These are phyloP conservation scores for Globisporangium radiosum DNA, from an alignment of 352 stramenopile genomes.

Conservation along the genomic window DNA sequence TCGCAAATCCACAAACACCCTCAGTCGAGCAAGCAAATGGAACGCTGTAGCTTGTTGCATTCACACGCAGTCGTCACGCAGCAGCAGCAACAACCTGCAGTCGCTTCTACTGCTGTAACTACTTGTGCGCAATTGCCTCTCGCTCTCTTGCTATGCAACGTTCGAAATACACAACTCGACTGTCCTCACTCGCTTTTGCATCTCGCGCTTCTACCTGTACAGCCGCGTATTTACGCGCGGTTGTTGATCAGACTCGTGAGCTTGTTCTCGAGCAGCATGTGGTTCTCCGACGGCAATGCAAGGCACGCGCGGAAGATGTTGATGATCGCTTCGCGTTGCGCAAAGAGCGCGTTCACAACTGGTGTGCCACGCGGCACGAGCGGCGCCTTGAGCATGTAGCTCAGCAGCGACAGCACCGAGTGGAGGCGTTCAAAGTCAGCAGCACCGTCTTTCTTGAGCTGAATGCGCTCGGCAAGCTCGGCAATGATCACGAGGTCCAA, in stretches of 20 bases:
- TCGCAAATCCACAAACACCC: no score
- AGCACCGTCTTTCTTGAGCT: slow-evolving; percentile 89
- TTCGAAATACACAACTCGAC: no score
- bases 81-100: no score
- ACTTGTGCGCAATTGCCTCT: no score
- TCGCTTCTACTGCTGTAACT: no score
- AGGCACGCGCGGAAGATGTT: slow-evolving; percentile 98
- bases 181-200: no score
- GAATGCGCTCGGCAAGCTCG: slow-evolving; percentile 96
- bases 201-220: background rate
- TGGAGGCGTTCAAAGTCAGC: slow-evolving; percentile 94
- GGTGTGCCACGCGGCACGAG: slow-evolving; percentile 97
- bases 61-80: no score
- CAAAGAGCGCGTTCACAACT: slow-evolving; percentile 98
- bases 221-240: slow-evolving; percentile 28
- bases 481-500: slow-evolving; percentile 97
- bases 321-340: slow-evolving; percentile 96
- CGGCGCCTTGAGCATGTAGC: slow-evolving; percentile 99
- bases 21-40: no score
- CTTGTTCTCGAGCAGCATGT: slow-evolving; percentile 98
- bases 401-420: slow-evolving; percentile 95
- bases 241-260: slow-evolving; percentile 74
- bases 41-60: no score
- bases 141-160: no score
- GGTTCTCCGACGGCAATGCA: slow-evolving; percentile 94